A percentile compares a stretch with the other conserved stretches of the same genome.
Evolutionary conservation across 805 yeast species (phyloP).

Genomic region (Wickerhamiella spandovensis): DNA sequence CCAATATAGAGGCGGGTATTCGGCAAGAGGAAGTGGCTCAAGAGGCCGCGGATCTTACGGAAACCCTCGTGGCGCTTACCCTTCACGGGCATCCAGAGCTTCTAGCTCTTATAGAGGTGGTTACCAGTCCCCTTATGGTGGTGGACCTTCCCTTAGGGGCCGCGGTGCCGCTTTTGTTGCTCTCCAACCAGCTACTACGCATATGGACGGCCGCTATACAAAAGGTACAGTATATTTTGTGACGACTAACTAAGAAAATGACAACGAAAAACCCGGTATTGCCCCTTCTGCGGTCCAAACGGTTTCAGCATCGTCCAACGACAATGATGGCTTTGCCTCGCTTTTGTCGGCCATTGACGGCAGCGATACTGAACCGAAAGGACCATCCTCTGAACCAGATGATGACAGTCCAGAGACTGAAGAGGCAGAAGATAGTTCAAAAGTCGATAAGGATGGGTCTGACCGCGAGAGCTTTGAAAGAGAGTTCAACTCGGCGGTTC

Average conservation of each 20-base stretch:
- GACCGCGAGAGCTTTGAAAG: not conserved
- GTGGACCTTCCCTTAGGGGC: not conserved
- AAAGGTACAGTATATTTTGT: constrained; percentile 8
- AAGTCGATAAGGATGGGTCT: not conserved
- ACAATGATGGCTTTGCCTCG: not conserved
- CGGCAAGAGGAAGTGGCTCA: not conserved
- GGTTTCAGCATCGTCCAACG: not conserved
- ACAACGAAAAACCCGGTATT: not conserved
- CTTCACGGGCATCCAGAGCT: not conserved
- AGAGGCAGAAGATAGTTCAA: not conserved
- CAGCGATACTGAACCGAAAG: not conserved
- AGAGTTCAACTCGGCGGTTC: not conserved
- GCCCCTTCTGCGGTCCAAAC: not conserved
- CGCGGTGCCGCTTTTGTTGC: not conserved
- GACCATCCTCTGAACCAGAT: not conserved
- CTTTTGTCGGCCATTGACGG: not conserved
- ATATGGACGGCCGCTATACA: constrained; percentile 1
- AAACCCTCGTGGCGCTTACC: not conserved
- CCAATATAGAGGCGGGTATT: not conserved
- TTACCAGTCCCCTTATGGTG: not conserved
- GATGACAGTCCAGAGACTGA: too few relatives aligned
- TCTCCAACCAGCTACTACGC: too few relatives aligned
- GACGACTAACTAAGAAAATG: not conserved
- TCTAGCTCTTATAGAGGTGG: not conserved
- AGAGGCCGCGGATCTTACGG: not conserved